These are phyloP conservation scores for Phaeosphaeria sp. DNA, from an alignment of 2,329 filamentous ascomycete species.

Conservation along the genomic window DNA sequence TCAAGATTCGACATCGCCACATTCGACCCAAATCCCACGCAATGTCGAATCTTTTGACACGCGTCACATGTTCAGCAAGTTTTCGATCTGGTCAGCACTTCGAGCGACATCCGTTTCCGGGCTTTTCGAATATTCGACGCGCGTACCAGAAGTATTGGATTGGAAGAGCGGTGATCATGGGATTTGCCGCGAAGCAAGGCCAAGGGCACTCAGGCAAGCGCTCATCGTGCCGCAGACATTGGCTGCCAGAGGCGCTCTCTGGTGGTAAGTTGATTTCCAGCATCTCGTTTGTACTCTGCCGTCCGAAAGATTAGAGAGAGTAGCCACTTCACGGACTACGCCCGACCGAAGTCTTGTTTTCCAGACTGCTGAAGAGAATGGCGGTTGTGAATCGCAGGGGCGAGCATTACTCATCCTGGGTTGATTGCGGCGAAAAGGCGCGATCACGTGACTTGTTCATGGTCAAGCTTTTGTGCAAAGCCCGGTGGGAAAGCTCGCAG, in stretches of 20 bases:
- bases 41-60: no score
- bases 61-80: constrained; percentile 53
- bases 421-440: no score
- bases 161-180: constrained; percentile 45
- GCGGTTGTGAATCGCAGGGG: no score
- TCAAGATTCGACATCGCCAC: no score
- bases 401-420: no score
- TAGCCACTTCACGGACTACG: no score
- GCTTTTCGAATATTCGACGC: constrained; percentile 57
- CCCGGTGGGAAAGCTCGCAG: no score
- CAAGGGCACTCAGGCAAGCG: constrained; percentile 56
- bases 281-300: background rate
- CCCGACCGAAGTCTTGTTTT: no score
- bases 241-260: constrained; percentile 4
- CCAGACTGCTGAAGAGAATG: no score
- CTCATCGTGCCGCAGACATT: constrained; percentile 59
- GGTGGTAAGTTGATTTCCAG: background rate
- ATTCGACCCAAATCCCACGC: no score
- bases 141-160: constrained; percentile 59
- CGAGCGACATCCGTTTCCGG: constrained; percentile 61
- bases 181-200: constrained; percentile 57
- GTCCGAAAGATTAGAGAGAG: background rate
- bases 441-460: no score
- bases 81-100: constrained; percentile 62
- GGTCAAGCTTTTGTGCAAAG: no score